Base-by-base conservation (phyloP, 495 filamentous ascomycete genomes). In the Neurospora intermedia region DNA sequence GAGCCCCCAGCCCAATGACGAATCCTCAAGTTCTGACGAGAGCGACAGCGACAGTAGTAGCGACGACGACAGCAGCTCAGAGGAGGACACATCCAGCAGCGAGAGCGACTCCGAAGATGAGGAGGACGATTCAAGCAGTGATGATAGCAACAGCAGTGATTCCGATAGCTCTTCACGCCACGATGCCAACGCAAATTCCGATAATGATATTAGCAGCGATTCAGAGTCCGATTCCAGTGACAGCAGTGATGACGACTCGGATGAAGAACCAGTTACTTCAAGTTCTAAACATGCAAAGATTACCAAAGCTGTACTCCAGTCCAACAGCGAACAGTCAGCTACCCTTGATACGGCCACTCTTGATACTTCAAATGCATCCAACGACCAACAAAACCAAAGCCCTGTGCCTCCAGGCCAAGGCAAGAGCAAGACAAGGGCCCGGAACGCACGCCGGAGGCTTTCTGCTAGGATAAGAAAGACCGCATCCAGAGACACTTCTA, bases 361-460 rank as follows among this genome's bases (percentile, higher is more conserved):
- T 35, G 23, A 66, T 16, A 6, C 54, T 66, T 66, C 54, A 16
- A 66, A 27, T 8, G 27, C 54, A 66, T 27, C 54, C 54, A 35
- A 66, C 27, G 54, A 35, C 27, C 54, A 66, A 66, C 66, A 1
- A 79, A 77, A 54, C 74, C 77, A 8, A 78, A 74, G 15, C 73
- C 46, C 71, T 16, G 79, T 80, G 1, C 80, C 70, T 54, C 83
- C 73, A 72, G 82, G 74, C 43, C 79, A 71, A 40, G 84, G 84
- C 13, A 81, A 78, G 42, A 75, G 78, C 2, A 72, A 73, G 0
- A 85, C 85, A 0, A 80, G 81, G 75, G 81, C 77, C 62, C 79
- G 85, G 9, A 87, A 87, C 69, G 81, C 80, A 35, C 80, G 85
- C 8, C 79, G 83, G 59, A 80, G 80, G 73, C 74, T 77, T 8